Evolutionary conservation across 2,329 filamentous ascomycete species (phyloP).

Genomic region (Cytospora schulzeri): DNA sequence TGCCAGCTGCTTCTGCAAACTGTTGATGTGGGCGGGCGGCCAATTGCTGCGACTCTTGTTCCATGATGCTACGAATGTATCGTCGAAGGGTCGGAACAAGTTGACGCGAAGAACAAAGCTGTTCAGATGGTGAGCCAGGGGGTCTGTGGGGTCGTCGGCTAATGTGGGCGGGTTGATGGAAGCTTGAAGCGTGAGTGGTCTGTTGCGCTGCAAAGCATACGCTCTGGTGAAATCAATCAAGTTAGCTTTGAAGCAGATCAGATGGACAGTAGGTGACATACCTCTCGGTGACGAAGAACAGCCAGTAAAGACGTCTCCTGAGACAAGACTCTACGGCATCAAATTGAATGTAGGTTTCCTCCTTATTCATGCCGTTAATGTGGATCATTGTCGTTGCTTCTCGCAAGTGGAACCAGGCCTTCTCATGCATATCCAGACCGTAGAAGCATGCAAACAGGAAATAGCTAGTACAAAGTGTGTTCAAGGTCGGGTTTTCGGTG

Average conservation of each 20-base stretch:
- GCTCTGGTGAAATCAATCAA: slow-evolving; percentile 47
- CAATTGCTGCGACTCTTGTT: slow-evolving; percentile 64
- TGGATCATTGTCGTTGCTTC: slow-evolving; percentile 73
- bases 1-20: slow-evolving; percentile 64
- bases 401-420: slow-evolving; percentile 77
- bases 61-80: slow-evolving; percentile 65
- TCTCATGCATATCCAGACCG: slow-evolving; percentile 71
- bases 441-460: slow-evolving; percentile 76
- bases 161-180: slow-evolving; percentile 67
- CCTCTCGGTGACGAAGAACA: slow-evolving; percentile 72
- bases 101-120: slow-evolving; percentile 63
- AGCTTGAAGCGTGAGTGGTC: slow-evolving; percentile 70
- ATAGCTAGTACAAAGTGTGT: slow-evolving; percentile 71
- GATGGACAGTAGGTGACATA: slow-evolving; percentile 38
- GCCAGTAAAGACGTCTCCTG: slow-evolving; percentile 70
- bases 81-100: slow-evolving; percentile 68
- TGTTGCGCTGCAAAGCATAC: slow-evolving; percentile 70
- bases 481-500: slow-evolving; percentile 56
- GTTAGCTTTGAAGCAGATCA: slow-evolving; percentile 28
- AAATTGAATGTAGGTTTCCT: slow-evolving; percentile 62
- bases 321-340: slow-evolving; percentile 63
- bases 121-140: slow-evolving; percentile 53
- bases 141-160: slow-evolving; percentile 61
- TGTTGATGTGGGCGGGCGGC: slow-evolving; percentile 56
- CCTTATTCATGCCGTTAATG: slow-evolving; percentile 62